Evolutionary conservation across 441 rosid genomes (phyloP), one percentile per base, ranked within the genome.

Genomic region (Croton laevigatus): DNA sequence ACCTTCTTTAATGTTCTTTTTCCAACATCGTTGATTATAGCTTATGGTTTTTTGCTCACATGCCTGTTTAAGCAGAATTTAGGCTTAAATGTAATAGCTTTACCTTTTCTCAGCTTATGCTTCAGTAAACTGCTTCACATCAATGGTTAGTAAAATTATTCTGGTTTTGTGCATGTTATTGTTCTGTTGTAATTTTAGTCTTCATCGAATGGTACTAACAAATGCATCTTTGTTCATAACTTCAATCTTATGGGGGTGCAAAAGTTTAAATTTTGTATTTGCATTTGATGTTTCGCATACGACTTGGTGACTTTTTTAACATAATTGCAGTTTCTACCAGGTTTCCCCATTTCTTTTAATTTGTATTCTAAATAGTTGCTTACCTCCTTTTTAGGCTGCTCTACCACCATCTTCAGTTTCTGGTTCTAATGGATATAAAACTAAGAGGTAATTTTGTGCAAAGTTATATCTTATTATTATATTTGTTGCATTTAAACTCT

Each of bases 371-470:
- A 76, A 34, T 63, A 38, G 68, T 54, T 67, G 49, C 4, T 46
- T 62, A 16, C 20, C 68, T 40, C 34, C 71, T 62, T 68, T 19
- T 45, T 72, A 88, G 97, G 94, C 78, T 81, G 75, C 84, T 74
- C 69, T 84, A 32, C 74, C 89, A 32, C 74, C 85, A 67, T 79
- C 86, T 71, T 79, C 87, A 53, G 70, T 74, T 71, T 66, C 87
- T 61, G 89, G 87, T 69, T 78, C 82, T 53, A 80, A 78, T 81
- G 94, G 91, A 20, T 70, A 71, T 73, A 86, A 80, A 74, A 74
- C 61, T 73, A 42, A 68, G 16, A 88, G 97, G 97, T 89, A 79
- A 75, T 54, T 27, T 38, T 9, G 9, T 19, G 64, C 59, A 19
- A 40, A 42, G 22, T 40, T n/a, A 23, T 46, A 3, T 20, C 36